Conservation (phyloP, 371 early-diverging fungal genomes). For the Actinomortierella ambigua region DNA sequence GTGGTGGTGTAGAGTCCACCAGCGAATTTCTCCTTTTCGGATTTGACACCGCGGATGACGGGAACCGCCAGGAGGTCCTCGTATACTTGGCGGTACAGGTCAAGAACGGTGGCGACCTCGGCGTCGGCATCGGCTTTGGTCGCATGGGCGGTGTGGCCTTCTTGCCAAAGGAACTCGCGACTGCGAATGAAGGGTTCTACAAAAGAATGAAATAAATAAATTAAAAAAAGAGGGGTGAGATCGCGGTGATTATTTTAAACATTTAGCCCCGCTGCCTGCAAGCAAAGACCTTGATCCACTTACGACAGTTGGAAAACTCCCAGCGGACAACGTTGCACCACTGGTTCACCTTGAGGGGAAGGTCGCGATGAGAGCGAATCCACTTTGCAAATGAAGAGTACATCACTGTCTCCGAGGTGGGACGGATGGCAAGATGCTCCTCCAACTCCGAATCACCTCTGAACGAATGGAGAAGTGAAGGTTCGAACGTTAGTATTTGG, state of each 20-base stretch:
- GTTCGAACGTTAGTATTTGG: too few relatives aligned
- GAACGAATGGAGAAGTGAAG: too few relatives aligned
- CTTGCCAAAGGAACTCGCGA: constrained; percentile 99
- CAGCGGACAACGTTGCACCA: constrained; percentile 99
- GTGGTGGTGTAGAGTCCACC: constrained; percentile 98
- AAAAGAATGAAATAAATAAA: background rate
- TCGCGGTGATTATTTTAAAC: too few relatives aligned
- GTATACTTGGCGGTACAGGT: constrained; percentile 94
- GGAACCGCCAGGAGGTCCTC: constrained; percentile 97
- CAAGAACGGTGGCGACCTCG: constrained; percentile 92
- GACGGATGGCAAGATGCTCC: constrained; percentile 98
- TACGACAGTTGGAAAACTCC: constrained; percentile 98
- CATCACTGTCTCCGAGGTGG: constrained; percentile 99
- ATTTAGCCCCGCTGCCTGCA: too few relatives aligned
- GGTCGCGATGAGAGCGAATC: constrained; percentile 97
- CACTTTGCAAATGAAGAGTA: constrained; percentile 98
- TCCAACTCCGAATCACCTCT: constrained; percentile 91
- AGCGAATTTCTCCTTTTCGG: constrained; percentile 99
- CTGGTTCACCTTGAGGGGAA: constrained; percentile 98
- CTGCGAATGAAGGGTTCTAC: constrained; percentile 96
- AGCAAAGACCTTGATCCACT: too few relatives aligned
- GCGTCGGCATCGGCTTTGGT: constrained; percentile 85
- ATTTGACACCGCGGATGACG: constrained; percentile 96
- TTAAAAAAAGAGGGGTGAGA: constrained; percentile 7
- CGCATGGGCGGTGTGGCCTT: constrained; percentile 98